Evolutionary conservation across 257 asterid genomes (phyloP).

Genomic region (Solanum sejunctum): DNA sequence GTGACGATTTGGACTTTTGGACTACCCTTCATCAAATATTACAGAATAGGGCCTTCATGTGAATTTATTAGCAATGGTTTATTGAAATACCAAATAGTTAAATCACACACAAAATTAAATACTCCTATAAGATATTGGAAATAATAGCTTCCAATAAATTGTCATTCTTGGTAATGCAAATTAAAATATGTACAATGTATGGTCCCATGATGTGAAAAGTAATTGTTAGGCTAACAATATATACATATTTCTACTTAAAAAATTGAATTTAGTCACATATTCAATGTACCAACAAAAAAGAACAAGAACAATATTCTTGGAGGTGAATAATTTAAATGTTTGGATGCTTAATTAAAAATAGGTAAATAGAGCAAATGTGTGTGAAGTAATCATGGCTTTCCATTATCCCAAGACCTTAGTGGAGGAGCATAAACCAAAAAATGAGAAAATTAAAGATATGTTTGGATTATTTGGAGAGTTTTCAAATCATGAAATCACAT

Average conservation of each 20-base stretch:
- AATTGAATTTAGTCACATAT: neutral
- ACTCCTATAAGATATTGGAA: neutral
- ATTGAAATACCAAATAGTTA: too few relatives aligned
- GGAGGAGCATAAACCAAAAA: neutral
- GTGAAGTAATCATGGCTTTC: neutral
- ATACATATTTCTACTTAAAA: neutral
- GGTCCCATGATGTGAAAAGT: neutral
- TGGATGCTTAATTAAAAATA: neutral
- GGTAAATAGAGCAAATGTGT: neutral
- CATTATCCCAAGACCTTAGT: neutral
- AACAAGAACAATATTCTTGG: neutral
- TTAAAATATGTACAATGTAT: too few relatives aligned
- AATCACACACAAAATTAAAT: neutral
- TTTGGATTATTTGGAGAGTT: neutral
- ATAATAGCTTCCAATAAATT: neutral
- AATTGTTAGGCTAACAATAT: neutral
- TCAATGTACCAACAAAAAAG: neutral
- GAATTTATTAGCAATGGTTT: too few relatives aligned
- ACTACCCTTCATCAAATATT: too few relatives aligned
- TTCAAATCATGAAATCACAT: neutral
- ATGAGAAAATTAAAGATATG: neutral
- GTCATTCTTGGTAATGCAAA: neutral
- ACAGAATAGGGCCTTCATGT: too few relatives aligned
- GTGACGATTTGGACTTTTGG: too few relatives aligned
- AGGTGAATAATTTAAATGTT: neutral